Base-by-base conservation (phyloP, 1,284 basidiomycete species). In the Rhodotorula sp. region DNA sequence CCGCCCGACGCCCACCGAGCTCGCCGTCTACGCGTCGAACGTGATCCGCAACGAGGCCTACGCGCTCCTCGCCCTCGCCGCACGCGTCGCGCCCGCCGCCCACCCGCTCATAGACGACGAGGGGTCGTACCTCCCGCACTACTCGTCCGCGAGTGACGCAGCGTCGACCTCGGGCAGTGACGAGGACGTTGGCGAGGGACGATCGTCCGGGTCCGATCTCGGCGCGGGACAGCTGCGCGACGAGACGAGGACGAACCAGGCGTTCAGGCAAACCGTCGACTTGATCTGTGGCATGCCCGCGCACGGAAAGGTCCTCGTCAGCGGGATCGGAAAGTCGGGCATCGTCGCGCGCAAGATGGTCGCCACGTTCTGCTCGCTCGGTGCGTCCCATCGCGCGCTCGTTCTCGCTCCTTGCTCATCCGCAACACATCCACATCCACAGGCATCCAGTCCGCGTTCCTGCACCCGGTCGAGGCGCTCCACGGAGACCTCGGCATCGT, bases 401-500 rank as follows among this genome's bases (percentile, higher is more conserved):
- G 15, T 15, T 53, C 16, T 11, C 31, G 16, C 52, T 18, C 60
- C 2, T 6, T 10, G 31, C 34, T 62, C 16, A 15, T 30, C n/a
- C n/a, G 1, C 7, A n/a, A n/a, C n/a, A n/a, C 22, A 8, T 8
- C 4, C 1, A 18, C 24, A n/a, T n/a, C 10, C 18, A 24, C 69
- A 70, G 80, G 80, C 28, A 78, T 81, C 20, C 79, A 77, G 40
- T 76, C 80, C n/a, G 75, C 76, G 44, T 82, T 79, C 64, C 67
- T 82, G 18, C 79, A 81, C 63, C 81, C 81, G 0, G 74, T 78
- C 28, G 80, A 80, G 62, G 80, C 80, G 11, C 64, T 81, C 37
- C 81, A 82, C 59, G 81, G 81, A 58, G 81, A 81, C 62, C 77
- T 82, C 24, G 81, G 81, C 31, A 62, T 78, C 54, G 64, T 81